phyloP scores from a whole-genome alignment of 441 rosid species.

The Kokia cookei region DNA sequence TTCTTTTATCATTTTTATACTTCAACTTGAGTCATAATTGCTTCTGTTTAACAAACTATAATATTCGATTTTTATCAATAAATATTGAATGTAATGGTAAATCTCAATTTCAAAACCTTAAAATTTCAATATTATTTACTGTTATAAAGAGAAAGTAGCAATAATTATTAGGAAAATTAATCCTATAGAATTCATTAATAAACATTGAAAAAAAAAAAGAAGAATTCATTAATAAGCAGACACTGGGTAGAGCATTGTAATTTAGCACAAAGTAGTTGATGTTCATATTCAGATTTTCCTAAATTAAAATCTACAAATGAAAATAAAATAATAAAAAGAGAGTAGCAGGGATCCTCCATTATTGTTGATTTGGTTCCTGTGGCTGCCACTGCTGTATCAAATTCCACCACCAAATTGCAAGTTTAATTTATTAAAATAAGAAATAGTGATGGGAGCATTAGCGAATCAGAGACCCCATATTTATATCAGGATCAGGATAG shows the following conservation, averaged over 20 bases:
- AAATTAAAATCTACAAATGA: not conserved
- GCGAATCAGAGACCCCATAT: not conserved
- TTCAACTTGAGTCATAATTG: not conserved
- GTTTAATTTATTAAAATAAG: not conserved
- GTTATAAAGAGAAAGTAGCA: too few species aligned
- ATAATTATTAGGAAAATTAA: not conserved
- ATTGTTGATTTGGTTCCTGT: slow-evolving; percentile 2
- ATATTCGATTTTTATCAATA: too few species aligned
- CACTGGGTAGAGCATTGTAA: not conserved
- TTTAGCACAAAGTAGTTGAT: not conserved
- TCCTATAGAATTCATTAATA: not conserved
- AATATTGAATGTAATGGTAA: too few species aligned
- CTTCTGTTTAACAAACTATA: not conserved
- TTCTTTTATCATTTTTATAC: not conserved
- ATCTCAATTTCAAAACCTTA: not conserved
- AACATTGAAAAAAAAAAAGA: too few species aligned
- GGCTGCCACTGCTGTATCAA: slow-evolving; percentile 1
- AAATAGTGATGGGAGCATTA: not conserved
- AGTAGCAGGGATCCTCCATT: not conserved
- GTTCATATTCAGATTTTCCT: not conserved
- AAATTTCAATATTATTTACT: not conserved
- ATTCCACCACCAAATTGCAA: slow-evolving; percentile 4
- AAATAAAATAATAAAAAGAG: not conserved
- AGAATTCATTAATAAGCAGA: not conserved
- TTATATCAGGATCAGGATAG: not conserved